These are phyloP conservation scores for Juncus inflexus DNA, from an alignment of 176 grass and related monocot species.

Conservation along the genomic window DNA sequence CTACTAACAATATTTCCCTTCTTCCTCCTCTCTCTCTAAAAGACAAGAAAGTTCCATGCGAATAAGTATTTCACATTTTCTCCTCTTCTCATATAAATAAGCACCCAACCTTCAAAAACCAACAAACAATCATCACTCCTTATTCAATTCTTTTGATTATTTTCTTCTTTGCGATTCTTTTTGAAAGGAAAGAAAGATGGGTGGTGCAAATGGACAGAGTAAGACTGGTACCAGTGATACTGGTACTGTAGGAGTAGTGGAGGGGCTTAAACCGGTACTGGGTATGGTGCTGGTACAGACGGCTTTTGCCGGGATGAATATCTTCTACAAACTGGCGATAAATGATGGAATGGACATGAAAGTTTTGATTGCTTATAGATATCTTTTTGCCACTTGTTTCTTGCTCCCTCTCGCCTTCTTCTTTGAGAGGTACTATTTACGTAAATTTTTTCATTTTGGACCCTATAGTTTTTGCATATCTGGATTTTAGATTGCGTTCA, in stretches of 20 bases:
- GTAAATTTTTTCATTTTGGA: not conserved
- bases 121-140: not conserved
- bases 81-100: constrained; percentile 11
- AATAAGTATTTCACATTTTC: not conserved
- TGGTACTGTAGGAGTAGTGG: constrained; percentile 13
- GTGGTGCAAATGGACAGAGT: not conserved
- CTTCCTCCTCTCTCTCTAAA: not conserved
- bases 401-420: constrained; percentile 59
- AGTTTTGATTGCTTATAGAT: constrained; percentile 64
- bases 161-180: too few species aligned
- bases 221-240: not conserved
- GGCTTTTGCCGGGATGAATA: constrained; percentile 61
- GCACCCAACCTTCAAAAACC: constrained; percentile 2
- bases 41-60: constrained; percentile 9
- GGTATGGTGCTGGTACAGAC: constrained; percentile 71
- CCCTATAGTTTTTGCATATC: not conserved
- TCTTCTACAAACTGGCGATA: constrained; percentile 89
- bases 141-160: too few species aligned
- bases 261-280: constrained; percentile 39
- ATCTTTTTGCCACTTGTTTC: constrained; percentile 71
- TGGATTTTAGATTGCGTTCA: not conserved
- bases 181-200: too few species aligned
- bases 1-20: not conserved
- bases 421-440: constrained; percentile 52
- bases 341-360: constrained; percentile 88